A percentile compares a stretch with the other conserved stretches of the same genome.
phyloP scores from a whole-genome alignment of 1,284 basidiomycete species.

The Pseudozyma sp. region DNA sequence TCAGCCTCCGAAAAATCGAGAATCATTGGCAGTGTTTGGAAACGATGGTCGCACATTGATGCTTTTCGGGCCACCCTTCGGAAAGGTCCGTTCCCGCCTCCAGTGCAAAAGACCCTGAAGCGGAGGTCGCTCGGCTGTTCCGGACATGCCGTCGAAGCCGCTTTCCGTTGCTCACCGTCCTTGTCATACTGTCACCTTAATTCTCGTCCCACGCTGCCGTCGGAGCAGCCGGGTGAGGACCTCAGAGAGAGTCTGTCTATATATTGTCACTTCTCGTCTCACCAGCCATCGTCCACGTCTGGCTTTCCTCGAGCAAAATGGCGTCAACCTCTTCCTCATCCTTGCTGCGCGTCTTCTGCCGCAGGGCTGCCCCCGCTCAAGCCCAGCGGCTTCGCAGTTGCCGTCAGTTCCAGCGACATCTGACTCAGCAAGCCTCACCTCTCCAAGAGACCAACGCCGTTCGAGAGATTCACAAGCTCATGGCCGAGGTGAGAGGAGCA shows the following conservation, averaged over 20 bases:
- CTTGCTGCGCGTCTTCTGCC: constrained; percentile 10
- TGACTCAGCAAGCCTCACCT: constrained; percentile 42
- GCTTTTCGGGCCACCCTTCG: not conserved
- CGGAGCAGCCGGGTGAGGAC: too few relatives aligned
- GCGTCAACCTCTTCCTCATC: constrained; percentile 14
- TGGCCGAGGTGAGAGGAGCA: constrained; percentile 42
- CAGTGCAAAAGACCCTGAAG: constrained; percentile 3
- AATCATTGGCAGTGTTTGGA: too few relatives aligned
- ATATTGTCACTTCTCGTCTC: not conserved
- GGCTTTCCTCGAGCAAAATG: constrained; percentile 7
- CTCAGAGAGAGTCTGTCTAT: too few relatives aligned
- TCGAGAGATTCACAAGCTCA: constrained; percentile 46
- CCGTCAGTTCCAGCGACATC: constrained; percentile 6
- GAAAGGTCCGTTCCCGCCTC: constrained; percentile 5
- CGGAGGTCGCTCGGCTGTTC: constrained; percentile 7
- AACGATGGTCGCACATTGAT: not conserved
- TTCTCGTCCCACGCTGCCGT: too few relatives aligned
- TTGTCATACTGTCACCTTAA: not conserved
- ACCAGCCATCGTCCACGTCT: not conserved
- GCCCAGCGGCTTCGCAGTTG: not conserved
- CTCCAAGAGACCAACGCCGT: constrained; percentile 53
- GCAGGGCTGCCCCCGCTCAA: constrained; percentile 2
- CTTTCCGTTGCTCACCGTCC: not conserved
- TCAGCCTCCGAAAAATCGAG: too few relatives aligned
- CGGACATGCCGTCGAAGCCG: constrained; percentile 2